These are phyloP conservation scores for Pythium vanterpoolii DNA, from an alignment of 352 stramenopile genomes.

Conservation along the genomic window DNA sequence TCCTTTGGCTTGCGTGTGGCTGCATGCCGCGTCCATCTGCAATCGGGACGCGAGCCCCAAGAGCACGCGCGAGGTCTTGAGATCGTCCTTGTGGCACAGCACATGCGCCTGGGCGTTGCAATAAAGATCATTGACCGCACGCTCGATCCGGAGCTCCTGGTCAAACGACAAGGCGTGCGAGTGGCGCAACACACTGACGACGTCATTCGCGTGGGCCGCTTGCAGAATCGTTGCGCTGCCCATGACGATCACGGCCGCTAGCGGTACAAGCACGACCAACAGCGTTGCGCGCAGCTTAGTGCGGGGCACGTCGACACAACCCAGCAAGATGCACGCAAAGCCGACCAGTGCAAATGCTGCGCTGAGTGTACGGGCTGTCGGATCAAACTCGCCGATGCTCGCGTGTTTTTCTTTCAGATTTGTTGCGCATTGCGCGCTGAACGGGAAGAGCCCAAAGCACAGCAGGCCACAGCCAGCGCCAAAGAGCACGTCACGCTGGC, in stretches of 20 bases:
- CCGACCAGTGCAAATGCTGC: constrained; percentile 18
- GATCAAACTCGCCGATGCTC: constrained; percentile 16
- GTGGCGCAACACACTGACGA: constrained; percentile 19
- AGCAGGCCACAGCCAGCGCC: constrained; percentile 26
- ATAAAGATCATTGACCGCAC: constrained; percentile 22
- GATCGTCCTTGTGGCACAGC: constrained; percentile 9
- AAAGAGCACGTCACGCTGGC: constrained; percentile 30
- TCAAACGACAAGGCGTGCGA: constrained; percentile 10
- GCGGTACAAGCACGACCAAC: constrained; percentile 3
- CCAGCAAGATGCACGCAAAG: constrained; percentile 20
- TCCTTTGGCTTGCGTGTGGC: not conserved
- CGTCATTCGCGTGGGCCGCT: constrained; percentile 2
- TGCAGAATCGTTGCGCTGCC: constrained; percentile 4
- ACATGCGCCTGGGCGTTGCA: constrained; percentile 13
- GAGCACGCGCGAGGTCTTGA: not conserved
- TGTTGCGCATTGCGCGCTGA: constrained; percentile 15
- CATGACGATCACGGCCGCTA: not conserved
- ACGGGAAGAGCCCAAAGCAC: constrained; percentile 30
- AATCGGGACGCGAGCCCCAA: constrained; percentile 2
- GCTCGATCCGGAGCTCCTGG: constrained; percentile 11
- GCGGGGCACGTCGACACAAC: constrained; percentile 23
- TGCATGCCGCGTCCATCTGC: constrained; percentile 1
- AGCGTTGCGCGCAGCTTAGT: constrained; percentile 16
- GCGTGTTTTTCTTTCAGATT: not conserved
- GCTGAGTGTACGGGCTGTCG: constrained; percentile 14